These are phyloP conservation scores for Schwanniomyces etchellsii DNA, from an alignment of 1,139 yeast species.

Conservation along the genomic window DNA sequence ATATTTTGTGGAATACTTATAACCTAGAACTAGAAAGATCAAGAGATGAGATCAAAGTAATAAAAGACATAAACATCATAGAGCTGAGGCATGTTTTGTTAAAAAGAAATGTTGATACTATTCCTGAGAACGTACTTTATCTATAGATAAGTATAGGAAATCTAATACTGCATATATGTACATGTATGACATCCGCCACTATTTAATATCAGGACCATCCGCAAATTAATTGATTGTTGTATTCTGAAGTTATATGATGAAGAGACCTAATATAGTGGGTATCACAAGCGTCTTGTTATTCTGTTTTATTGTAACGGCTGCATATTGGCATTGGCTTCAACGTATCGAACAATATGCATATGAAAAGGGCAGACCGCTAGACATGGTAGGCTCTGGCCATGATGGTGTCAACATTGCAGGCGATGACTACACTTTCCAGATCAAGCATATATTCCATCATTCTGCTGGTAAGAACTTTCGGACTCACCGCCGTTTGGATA, in stretches of 20 bases:
- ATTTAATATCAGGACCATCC: not conserved
- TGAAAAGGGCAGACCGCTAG: no score
- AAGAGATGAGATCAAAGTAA: constrained; percentile 12
- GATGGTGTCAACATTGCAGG: not conserved
- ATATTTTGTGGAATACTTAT: constrained; percentile 18
- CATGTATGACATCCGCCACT: no score
- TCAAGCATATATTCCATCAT: constrained; percentile 49
- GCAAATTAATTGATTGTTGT: no score
- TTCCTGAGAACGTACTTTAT: not conserved
- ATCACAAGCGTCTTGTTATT: no score
- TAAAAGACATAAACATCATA: constrained; percentile 27
- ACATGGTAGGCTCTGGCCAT: no score
- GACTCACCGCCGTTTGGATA: constrained; percentile 41
- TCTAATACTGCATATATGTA: not conserved
- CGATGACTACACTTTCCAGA: constrained; percentile 15
- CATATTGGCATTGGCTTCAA: no score
- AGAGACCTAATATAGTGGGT: no score
- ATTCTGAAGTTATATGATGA: no score
- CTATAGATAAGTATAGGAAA: not conserved
- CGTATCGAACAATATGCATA: no score
- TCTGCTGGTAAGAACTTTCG: constrained; percentile 34
- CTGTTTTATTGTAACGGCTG: no score
- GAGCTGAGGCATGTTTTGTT: constrained; percentile 17
- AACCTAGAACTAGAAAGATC: constrained; percentile 21
- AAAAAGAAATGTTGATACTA: not conserved